Percentiles rank a stretch among this genome's conserved stretches.
Evolutionary conservation across 2,329 filamentous ascomycete genomes (phyloP).

Genomic region (Aureobasidium sp.): DNA sequence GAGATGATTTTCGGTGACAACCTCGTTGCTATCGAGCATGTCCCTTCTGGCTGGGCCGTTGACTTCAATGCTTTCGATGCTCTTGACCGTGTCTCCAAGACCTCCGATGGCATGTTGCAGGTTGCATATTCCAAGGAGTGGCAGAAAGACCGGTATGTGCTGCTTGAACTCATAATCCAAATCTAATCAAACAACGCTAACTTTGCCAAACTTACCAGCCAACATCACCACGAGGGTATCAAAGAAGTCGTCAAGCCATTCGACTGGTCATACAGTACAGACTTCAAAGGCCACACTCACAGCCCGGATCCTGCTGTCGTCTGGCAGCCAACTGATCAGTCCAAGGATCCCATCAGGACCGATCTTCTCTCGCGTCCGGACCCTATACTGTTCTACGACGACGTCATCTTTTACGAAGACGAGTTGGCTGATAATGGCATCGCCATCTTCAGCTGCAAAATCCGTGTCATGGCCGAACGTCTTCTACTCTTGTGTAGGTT

Average conservation of each 20-base stretch:
- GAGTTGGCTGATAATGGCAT: constrained; percentile 98
- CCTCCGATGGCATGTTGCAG: constrained; percentile 79
- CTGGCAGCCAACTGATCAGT: constrained; percentile 24
- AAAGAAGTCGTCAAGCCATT: constrained; percentile 92
- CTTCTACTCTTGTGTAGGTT: constrained; percentile 78
- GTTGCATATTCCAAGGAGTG: constrained; percentile 89
- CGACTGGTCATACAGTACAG: constrained; percentile 95
- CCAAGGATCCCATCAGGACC: constrained; percentile 61
- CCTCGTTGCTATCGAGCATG: constrained; percentile 64
- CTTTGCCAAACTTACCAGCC: constrained; percentile 39
- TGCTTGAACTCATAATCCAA: constrained; percentile 28
- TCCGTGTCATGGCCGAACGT: constrained; percentile 83
- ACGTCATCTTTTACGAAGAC: constrained; percentile 93
- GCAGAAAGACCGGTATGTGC: constrained; percentile 58
- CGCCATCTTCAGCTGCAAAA: constrained; percentile 78
- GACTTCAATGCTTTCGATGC: constrained; percentile 80
- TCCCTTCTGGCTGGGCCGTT: constrained; percentile 67
- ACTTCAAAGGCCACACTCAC: constrained; percentile 65
- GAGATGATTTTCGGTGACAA: constrained; percentile 99
- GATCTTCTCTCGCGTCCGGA: constrained; percentile 81
- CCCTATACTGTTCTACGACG: constrained; percentile 93
- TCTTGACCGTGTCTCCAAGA: constrained; percentile 88
- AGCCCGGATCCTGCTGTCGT: constrained; percentile 14
- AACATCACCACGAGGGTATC: constrained; percentile 74
- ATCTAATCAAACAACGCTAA: constrained; percentile 2